Base-by-base conservation (phyloP, 768 basidiomycete genomes). In the Mycena galopus region DNA sequence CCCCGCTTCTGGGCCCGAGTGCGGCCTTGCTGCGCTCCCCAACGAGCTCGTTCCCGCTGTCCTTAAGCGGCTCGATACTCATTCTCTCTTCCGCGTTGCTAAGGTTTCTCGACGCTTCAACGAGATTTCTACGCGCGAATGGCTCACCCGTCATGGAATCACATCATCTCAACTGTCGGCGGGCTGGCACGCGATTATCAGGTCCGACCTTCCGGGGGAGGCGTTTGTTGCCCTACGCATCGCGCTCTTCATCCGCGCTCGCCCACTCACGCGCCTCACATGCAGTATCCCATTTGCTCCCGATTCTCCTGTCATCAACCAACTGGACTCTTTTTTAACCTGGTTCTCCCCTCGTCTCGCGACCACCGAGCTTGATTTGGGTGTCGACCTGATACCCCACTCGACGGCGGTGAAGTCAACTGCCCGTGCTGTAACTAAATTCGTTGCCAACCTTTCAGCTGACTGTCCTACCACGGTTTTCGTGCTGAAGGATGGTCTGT, bases 91-190 rank as follows among this genome's bases (percentile, higher is more conserved):
- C 25, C 29, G 37, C 19, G 42, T 73, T 16, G 72, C 72, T 1
- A 61, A 42, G 23, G 72, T 73, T 1, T 67, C 72, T 5, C 27
- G 35, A 21, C 72, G 59, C n/a, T 73, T 73, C 62, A 63, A 73
- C 56, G 67, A 67, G 56, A 32, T 73, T 19, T 62, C 72, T 25
- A 67, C 66, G 6, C 64, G 65, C 19, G 39, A 7, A 2, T 66
- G 60, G 60, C 65, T 72, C 9, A 29, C 50, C 10, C 44, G 58
- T 1, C 61, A 67, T 50, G 68, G 68, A 33, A 63, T 72, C 9
- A 66, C 35, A 12, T 32, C 53, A 8, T 61, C 50, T 16, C 58
- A 66, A 35, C 33, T 65, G 4, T 65, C 57, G 1, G 39, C 58
- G 1, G 70, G 64, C n/a, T n/a, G n/a, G 17, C 57, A 65, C 6